Evolutionary conservation across 495 filamentous ascomycete genomes (phyloP), one percentile per base, ranked within the genome.

Genomic region (Annulohypoxylon maeteangense): DNA sequence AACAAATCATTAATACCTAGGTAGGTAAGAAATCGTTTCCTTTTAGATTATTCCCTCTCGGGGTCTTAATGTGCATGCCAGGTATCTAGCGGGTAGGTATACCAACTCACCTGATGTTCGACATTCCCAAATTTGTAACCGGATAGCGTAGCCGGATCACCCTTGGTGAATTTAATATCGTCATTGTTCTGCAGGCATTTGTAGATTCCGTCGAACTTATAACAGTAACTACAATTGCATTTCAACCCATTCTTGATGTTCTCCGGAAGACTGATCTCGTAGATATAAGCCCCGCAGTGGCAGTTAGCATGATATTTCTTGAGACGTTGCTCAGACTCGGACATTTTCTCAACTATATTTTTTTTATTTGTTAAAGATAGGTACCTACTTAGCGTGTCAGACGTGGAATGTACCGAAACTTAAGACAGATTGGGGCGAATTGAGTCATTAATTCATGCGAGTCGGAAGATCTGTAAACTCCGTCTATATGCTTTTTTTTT

Each of bases 241-340:
- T 51, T 47, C 4, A 74, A 29, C 0, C 59, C 74, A 10, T 44
- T 57, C 7, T 63, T 23, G 22, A 71, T 56, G 23, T 25, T 20
- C 10, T 61, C 61, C 0, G 71, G 73, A 4, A 65, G 31, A 7
- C 40, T 25, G 20, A 78, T 40, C 25, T 77, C 68, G 42, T 74
- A 80, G 1, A 77, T 62, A 34, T 75, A 77, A 0, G 66, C 45
- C 12, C 72, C 71, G 69, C 78, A 80, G 54, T 80, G 78, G 59
- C 78, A 80, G 57, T 80, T 80, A 7, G 60, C 74, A 22, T 63
- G 71, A 32, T 75, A 72, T 4, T 47, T 74, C 31, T 53, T 62
- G 12, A 34, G 25, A 7, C 18, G 31, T 1, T 47, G 45, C 7
- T 68, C n/a, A n/a, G n/a, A 34, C 11, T 65, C 65, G 2, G 58